Percentiles rank a stretch among this genome's conserved stretches.
phyloP scores from a whole-genome alignment of 768 basidiomycete genomes.

The Zangia roseola region DNA sequence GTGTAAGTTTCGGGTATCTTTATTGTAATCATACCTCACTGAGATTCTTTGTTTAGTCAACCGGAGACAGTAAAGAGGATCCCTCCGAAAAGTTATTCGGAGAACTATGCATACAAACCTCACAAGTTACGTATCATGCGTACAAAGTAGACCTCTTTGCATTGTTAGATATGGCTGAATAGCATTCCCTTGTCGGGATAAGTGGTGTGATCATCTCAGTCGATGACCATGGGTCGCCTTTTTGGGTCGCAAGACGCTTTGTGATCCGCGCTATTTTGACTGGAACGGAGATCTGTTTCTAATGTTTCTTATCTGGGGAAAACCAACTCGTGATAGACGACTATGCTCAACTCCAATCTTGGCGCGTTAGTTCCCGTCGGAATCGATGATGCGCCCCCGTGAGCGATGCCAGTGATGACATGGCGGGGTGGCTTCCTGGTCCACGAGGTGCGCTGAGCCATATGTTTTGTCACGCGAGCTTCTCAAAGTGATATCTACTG shows the following conservation, averaged over 20 bases:
- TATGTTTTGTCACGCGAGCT: neutral
- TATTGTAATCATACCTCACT: constrained; percentile 3
- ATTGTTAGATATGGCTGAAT: constrained; percentile 7
- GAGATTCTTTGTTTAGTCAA: constrained; percentile 43
- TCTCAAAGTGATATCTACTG: neutral
- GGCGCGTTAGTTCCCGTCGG: too few species aligned
- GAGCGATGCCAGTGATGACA: too few species aligned
- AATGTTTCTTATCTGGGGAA: too few species aligned
- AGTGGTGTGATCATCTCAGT: too few species aligned
- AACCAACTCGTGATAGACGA: too few species aligned
- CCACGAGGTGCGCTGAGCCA: constrained; percentile 1
- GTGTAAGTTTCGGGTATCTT: constrained; percentile 53
- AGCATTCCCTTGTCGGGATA: neutral
- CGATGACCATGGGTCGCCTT: too few species aligned
- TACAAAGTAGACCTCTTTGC: constrained; percentile 73
- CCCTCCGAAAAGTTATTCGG: constrained; percentile 85
- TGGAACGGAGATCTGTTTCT: too few species aligned
- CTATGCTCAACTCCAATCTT: too few species aligned
- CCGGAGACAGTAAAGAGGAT: constrained; percentile 59
- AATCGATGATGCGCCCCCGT: too few species aligned
- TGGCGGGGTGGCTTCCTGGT: neutral
- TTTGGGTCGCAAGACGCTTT: neutral
- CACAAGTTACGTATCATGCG: constrained; percentile 77
- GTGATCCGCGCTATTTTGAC: too few species aligned
- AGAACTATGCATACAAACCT: constrained; percentile 87